phyloP scores from a whole-genome alignment of 1,284 basidiomycete species.

The Puccinia coronata region DNA sequence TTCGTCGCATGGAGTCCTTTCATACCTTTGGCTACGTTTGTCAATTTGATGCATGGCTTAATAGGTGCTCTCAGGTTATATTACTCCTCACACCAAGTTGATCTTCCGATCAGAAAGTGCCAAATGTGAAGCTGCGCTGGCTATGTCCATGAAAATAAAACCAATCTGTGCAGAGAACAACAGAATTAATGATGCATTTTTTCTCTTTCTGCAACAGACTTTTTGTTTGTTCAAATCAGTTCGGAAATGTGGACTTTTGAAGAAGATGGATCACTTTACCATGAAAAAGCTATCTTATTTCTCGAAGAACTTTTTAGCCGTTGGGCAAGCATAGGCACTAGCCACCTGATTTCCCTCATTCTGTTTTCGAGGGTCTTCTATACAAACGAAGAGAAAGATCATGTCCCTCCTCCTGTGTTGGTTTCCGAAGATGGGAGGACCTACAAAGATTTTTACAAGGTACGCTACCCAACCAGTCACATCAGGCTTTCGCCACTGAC shows the following conservation, averaged over 20 bases:
- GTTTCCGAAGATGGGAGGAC: slow-evolving; percentile 71
- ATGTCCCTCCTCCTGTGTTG: slow-evolving; percentile 66
- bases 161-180: background rate
- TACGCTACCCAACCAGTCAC: slow-evolving; percentile 7
- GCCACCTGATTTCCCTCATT: slow-evolving; percentile 90
- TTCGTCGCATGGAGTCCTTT: slow-evolving; percentile 31
- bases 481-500: background rate
- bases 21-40: slow-evolving; percentile 51
- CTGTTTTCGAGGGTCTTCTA: slow-evolving; percentile 94
- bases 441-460: slow-evolving; percentile 85
- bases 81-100: slow-evolving; percentile 80
- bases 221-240: slow-evolving; percentile 90
- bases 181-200: background rate
- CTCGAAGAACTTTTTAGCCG: slow-evolving; percentile 78
- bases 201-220: slow-evolving; percentile 57
- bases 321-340: slow-evolving; percentile 80
- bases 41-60: slow-evolving; percentile 25
- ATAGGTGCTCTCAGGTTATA: slow-evolving; percentile 75
- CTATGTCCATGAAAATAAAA: background rate
- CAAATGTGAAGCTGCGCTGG: slow-evolving; percentile 62
- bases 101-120: slow-evolving; percentile 89
- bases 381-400: slow-evolving; percentile 75
- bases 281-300: slow-evolving; percentile 89
- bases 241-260: slow-evolving; percentile 96
- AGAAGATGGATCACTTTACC: slow-evolving; percentile 91